A percentile compares a stretch with the other conserved stretches of the same genome.
Conservation (phyloP, 371 early-diverging fungal genomes). For the Rhizopus arrhizus region DNA sequence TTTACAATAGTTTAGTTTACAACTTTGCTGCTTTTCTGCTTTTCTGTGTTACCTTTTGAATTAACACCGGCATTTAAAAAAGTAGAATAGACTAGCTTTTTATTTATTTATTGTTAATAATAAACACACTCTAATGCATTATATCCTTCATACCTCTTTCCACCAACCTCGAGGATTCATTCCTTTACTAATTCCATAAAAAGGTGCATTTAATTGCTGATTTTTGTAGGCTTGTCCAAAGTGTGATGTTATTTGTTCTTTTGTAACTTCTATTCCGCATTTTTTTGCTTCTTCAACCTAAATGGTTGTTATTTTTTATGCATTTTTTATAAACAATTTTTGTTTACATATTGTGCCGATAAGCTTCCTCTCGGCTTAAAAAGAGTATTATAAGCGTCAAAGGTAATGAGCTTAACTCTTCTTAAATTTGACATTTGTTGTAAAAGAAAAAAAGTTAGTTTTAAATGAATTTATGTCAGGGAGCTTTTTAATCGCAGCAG, state of each 20-base stretch:
- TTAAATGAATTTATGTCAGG: not conserved
- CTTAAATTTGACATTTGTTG: conserved; percentile 3
- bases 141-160: conserved; percentile 32
- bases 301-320: no score
- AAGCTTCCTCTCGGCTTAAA: conserved; percentile 44
- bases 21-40: not conserved
- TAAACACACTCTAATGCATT: not conserved
- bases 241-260: conserved; percentile 30
- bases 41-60: conserved; percentile 28
- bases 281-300: conserved; percentile 49
- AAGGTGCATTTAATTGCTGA: conserved; percentile 40
- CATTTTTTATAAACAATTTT: not conserved
- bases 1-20: conserved; percentile 11
- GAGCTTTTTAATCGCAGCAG: not conserved
- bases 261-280: conserved; percentile 36
- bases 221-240: conserved; percentile 41
- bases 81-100: conserved; percentile 41
- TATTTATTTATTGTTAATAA: not conserved
- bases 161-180: conserved; percentile 46
- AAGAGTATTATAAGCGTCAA: conserved; percentile 53
- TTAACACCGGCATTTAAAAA: conserved; percentile 38
- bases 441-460: not conserved
- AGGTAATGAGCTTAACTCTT: conserved; percentile 38
- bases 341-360: conserved; percentile 32
- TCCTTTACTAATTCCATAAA: conserved; percentile 43